These are phyloP conservation scores for Claviceps spartinae DNA, from an alignment of 2,329 filamentous ascomycete genomes.

Conservation along the genomic window DNA sequence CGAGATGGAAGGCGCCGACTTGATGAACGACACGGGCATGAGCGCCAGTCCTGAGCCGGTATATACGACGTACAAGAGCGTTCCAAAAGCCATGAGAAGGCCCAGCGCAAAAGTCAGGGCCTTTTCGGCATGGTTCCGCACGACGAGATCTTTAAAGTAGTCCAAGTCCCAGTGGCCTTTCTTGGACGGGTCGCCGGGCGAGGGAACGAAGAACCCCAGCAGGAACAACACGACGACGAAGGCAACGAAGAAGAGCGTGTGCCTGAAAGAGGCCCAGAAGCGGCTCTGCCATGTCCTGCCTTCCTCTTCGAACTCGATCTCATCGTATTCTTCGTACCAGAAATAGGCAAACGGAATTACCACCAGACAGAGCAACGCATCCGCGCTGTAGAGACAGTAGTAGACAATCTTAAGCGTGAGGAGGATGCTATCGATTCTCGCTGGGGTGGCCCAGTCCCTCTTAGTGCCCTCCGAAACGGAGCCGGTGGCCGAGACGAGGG, in stretches of 20 bases:
- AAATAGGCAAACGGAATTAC: slow-evolving; percentile 95
- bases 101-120: slow-evolving; percentile 83
- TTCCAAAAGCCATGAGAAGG: slow-evolving; percentile 76
- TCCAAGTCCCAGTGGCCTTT: slow-evolving; percentile 62
- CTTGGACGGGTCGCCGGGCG: slow-evolving; percentile 52
- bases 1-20: slow-evolving; percentile 76
- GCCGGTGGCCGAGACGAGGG: slow-evolving; percentile 80
- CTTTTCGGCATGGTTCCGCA: slow-evolving; percentile 74
- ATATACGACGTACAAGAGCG: slow-evolving; percentile 75
- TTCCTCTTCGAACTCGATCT: slow-evolving; percentile 75
- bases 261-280: slow-evolving; percentile 77
- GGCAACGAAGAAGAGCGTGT: slow-evolving; percentile 72
- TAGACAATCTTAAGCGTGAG: slow-evolving; percentile 78
- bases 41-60: slow-evolving; percentile 80
- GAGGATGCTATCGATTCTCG: slow-evolving; percentile 64
- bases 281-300: slow-evolving; percentile 56
- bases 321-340: slow-evolving; percentile 94
- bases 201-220: slow-evolving; percentile 86
- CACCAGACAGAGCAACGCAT: slow-evolving; percentile 77
- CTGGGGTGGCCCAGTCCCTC: slow-evolving; percentile 88
- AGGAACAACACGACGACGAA: slow-evolving; percentile 75
- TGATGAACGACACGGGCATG: slow-evolving; percentile 81
- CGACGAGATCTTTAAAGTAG: slow-evolving; percentile 75
- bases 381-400: slow-evolving; percentile 82
- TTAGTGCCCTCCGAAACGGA: slow-evolving; percentile 63